These are phyloP conservation scores for Ophiobolus disseminans DNA, from an alignment of 2,329 filamentous ascomycete genomes.

Conservation along the genomic window DNA sequence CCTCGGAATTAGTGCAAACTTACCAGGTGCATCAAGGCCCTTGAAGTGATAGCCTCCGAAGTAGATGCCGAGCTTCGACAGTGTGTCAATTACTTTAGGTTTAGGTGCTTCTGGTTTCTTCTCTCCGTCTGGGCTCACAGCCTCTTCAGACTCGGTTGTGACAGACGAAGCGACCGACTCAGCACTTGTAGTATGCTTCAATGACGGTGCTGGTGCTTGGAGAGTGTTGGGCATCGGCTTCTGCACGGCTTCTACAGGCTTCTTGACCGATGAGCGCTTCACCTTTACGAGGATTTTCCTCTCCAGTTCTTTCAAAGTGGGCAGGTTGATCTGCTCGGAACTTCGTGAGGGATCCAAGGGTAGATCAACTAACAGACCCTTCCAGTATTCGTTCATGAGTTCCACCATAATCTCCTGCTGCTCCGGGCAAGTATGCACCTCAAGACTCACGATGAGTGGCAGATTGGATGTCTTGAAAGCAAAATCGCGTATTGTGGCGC, in stretches of 20 bases:
- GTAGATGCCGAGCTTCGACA: constrained; percentile 82
- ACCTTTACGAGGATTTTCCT: constrained; percentile 74
- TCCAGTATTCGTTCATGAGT: constrained; percentile 92
- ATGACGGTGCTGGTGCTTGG: constrained; percentile 31
- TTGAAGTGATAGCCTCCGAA: constrained; percentile 85
- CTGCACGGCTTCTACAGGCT: constrained; percentile 32
- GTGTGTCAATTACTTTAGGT: constrained; percentile 69
- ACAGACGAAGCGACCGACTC: constrained; percentile 31
- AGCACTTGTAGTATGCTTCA: constrained; percentile 31
- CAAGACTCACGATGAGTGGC: constrained; percentile 89
- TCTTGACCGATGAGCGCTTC: constrained; percentile 53
- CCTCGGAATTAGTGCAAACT: no score
- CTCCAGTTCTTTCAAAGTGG: constrained; percentile 69
- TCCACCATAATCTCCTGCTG: constrained; percentile 93
- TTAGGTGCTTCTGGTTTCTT: constrained; percentile 60
- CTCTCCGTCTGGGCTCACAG: constrained; percentile 47
- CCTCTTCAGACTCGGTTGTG: constrained; percentile 41
- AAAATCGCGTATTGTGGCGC: constrained; percentile 76
- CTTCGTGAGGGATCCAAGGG: constrained; percentile 44
- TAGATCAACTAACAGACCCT: constrained; percentile 72
- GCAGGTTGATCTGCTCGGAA: constrained; percentile 66
- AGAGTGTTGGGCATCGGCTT: constrained; percentile 41
- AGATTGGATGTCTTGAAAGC: constrained; percentile 78
- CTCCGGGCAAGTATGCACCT: constrained; percentile 81
- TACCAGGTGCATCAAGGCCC: constrained; percentile 70